Evolutionary conservation across 163 green algal species (phyloP).

Genomic region (Volvox carteri): DNA sequence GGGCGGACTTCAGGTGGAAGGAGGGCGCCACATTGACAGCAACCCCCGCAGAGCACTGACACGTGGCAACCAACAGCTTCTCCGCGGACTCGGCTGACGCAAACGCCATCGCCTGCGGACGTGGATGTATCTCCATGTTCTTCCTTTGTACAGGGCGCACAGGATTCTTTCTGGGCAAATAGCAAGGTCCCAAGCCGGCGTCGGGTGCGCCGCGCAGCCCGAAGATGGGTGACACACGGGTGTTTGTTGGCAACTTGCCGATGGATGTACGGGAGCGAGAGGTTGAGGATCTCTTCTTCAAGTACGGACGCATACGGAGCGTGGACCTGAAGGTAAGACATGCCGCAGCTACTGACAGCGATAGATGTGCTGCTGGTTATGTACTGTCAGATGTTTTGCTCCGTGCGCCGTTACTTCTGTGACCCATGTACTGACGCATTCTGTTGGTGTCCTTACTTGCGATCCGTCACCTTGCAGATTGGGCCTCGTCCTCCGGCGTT

Average conservation of each 20-base stretch:
- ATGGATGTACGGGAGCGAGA: constrained; percentile 82
- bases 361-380: no score
- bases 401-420: no score
- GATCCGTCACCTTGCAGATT: no score
- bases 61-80: background rate
- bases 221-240: constrained; percentile 35
- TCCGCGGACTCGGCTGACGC: constrained; percentile 29
- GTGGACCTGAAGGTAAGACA: constrained; percentile 78
- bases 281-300: constrained; percentile 88
- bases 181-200: background rate
- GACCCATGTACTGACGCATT: no score
- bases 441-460: no score
- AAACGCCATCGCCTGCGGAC: constrained; percentile 25
- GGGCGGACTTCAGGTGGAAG: constrained; percentile 21
- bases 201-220: background rate
- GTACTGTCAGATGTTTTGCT: no score
- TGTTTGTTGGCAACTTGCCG: constrained; percentile 87
- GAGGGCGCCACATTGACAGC: background rate
- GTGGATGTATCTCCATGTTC: constrained; percentile 24
- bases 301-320: constrained; percentile 79
- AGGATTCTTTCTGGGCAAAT: background rate
- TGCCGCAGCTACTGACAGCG: no score
- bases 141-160: constrained; percentile 29
- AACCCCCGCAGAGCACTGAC: background rate
- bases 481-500: constrained; percentile 66